These are phyloP conservation scores for Polygonum aviculare DNA, from an alignment of 148 eudicot species.

Conservation along the genomic window DNA sequence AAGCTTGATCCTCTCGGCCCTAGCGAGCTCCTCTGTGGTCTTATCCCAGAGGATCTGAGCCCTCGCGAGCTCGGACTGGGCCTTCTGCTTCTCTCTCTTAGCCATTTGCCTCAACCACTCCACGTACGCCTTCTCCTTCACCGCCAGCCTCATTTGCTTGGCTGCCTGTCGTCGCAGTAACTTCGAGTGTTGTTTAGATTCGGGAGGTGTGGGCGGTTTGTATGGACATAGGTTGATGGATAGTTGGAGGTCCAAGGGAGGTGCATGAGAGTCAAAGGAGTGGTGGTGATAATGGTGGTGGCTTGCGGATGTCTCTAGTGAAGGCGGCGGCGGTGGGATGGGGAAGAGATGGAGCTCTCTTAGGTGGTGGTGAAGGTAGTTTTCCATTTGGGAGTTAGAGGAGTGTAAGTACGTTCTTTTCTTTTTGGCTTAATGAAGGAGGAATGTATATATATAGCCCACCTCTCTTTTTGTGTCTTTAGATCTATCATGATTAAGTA, in stretches of 20 bases:
- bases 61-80: constrained; percentile 73
- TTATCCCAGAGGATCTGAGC: constrained; percentile 76
- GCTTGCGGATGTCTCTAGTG: not conserved
- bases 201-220: not conserved
- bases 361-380: constrained; percentile 28
- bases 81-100: constrained; percentile 71
- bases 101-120: constrained; percentile 80
- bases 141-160: constrained; percentile 67
- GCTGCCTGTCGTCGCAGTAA: constrained; percentile 68
- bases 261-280: constrained; percentile 4
- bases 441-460: not conserved
- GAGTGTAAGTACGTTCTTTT: not conserved
- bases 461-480: not conserved
- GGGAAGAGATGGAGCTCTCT: not conserved
- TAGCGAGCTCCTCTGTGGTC: constrained; percentile 60
- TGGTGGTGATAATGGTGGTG: not conserved
- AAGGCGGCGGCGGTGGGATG: not conserved
- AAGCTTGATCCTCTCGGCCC: constrained; percentile 52
- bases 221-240: constrained; percentile 48
- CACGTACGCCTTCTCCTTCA: constrained; percentile 70
- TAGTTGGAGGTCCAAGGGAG: constrained; percentile 65
- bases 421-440: not conserved
- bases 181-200: constrained; percentile 12
- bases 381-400: constrained; percentile 38
- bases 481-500: not conserved